These are phyloP conservation scores for Salix purpurea DNA, from an alignment of 345 rosid genomes.

Conservation along the genomic window DNA sequence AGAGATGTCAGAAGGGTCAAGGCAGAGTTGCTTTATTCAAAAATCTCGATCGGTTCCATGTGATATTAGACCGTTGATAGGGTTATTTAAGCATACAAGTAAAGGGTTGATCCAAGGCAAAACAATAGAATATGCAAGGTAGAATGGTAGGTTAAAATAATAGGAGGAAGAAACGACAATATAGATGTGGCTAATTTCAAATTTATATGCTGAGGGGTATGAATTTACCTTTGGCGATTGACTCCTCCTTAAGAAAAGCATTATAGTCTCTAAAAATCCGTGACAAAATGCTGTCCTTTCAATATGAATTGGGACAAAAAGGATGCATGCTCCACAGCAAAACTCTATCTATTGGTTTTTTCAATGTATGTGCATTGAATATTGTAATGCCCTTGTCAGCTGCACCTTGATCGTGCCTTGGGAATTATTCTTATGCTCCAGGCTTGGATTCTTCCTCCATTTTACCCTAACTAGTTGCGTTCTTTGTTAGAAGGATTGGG, in stretches of 20 bases:
- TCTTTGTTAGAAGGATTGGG: background rate
- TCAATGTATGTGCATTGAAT: background rate
- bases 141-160: conserved; percentile 1
- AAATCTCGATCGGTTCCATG: conserved; percentile 37
- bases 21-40: background rate
- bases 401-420: background rate
- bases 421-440: background rate
- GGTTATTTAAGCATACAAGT: background rate
- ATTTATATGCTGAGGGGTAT: background rate
- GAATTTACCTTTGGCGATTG: background rate
- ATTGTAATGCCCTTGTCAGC: background rate
- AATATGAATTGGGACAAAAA: background rate
- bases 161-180: background rate
- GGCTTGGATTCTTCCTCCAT: background rate
- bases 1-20: conserved; percentile 26
- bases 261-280: background rate
- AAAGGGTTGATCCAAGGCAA: conserved; percentile 4
- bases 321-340: background rate
- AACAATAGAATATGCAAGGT: background rate
- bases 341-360: background rate
- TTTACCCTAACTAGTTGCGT: background rate
- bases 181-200: conserved; percentile 9
- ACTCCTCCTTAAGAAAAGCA: background rate
- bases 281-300: background rate
- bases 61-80: conserved; percentile 37